Conservation (phyloP, 257 asterid genomes). For the Fraxinus cuspidata region DNA sequence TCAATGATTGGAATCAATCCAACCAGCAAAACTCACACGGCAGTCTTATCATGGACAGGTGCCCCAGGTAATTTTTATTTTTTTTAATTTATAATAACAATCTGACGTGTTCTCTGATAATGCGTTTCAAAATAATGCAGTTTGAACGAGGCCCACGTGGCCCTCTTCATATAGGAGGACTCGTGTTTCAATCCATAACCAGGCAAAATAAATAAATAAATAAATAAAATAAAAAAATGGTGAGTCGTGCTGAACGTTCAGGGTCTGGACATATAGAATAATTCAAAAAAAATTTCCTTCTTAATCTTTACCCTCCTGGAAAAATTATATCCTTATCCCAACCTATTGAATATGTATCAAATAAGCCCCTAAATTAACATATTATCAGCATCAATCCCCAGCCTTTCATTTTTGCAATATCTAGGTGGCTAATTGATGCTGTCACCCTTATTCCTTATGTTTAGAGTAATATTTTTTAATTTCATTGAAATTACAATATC, state of each 20-base stretch:
- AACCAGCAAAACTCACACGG: neutral
- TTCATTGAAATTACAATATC: no score
- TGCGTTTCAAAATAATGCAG: neutral
- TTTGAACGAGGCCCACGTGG: no score
- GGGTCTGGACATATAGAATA: no score
- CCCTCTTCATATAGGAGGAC: no score
- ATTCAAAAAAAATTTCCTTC: no score
- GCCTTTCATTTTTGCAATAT: no score
- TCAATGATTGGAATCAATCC: neutral
- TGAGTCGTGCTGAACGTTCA: no score
- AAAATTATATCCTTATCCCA: neutral
- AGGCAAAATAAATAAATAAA: no score
- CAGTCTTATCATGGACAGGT: neutral
- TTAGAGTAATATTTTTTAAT: no score
- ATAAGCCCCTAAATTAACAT: neutral
- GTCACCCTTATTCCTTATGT: neutral
- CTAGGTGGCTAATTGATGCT: neutral
- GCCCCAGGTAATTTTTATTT: no score
- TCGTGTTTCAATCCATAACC: neutral
- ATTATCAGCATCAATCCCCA: no score
- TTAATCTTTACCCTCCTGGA: neutral
- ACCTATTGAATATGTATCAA: neutral
- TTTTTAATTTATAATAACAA: neutral
- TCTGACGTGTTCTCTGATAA: neutral
- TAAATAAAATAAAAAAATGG: no score